Percentiles rank a stretch among this genome's conserved stretches.
These are phyloP conservation scores for Podaxis mareebaensis DNA, from an alignment of 768 basidiomycete species.

Conservation along the genomic window DNA sequence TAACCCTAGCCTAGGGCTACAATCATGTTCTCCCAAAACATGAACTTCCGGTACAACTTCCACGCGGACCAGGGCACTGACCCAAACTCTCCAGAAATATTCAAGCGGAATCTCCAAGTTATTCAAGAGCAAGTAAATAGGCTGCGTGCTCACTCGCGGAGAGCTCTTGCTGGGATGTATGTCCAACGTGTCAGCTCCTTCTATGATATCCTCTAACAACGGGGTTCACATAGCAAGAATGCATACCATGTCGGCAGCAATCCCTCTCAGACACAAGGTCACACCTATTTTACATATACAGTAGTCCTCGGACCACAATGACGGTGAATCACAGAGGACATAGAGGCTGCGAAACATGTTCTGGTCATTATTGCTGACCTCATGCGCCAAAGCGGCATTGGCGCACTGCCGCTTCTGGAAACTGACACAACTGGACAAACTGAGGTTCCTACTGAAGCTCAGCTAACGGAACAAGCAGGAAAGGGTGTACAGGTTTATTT, in stretches of 20 bases:
- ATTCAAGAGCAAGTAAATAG: constrained; percentile 49
- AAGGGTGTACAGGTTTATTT: constrained; percentile 46
- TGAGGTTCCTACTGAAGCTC: constrained; percentile 41
- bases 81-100: constrained; percentile 59
- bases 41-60: constrained; percentile 5
- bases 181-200: constrained; percentile 21
- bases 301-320: neutral
- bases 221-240: constrained; percentile 44
- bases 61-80: constrained; percentile 37
- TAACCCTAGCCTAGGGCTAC: neutral
- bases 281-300: constrained; percentile 9
- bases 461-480: constrained; percentile 43
- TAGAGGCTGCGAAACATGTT: constrained; percentile 52
- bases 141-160: constrained; percentile 49
- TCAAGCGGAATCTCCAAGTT: constrained; percentile 57
- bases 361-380: constrained; percentile 46
- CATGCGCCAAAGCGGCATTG: constrained; percentile 62
- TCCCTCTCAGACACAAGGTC: constrained; percentile 58
- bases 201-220: neutral
- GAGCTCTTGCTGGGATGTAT: constrained; percentile 54
- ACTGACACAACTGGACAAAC: neutral
- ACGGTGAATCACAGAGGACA: constrained; percentile 32
- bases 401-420: constrained; percentile 55
- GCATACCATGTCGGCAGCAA: constrained; percentile 59
- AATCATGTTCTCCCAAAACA: constrained; percentile 5